Evolutionary conservation across 768 basidiomycete genomes (phyloP).

Genomic region (Pulveroboletus sp.): DNA sequence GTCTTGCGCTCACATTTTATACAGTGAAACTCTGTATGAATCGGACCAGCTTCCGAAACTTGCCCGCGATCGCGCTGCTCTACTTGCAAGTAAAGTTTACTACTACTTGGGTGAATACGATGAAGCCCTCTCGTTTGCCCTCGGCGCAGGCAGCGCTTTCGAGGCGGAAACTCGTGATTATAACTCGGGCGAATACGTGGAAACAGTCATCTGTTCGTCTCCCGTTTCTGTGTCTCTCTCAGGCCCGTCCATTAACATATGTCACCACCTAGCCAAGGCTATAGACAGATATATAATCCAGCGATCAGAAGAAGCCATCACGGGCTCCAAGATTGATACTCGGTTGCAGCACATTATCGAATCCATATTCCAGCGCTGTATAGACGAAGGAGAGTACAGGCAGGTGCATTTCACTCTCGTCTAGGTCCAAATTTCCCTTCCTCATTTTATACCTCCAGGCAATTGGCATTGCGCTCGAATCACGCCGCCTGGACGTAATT

Average conservation of each 20-base stretch:
- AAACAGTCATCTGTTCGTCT: conserved; percentile 89
- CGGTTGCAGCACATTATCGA: conserved; percentile 85
- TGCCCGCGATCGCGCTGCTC: conserved; percentile 79
- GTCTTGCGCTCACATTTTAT: conserved; percentile 7
- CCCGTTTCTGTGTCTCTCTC: not conserved
- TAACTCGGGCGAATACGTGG: conserved; percentile 83
- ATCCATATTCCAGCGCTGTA: conserved; percentile 81
- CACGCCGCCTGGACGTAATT: conserved; percentile 85
- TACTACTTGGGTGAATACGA: conserved; percentile 95
- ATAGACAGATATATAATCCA: conserved; percentile 89
- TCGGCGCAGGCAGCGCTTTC: conserved; percentile 86
- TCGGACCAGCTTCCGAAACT: conserved; percentile 68
- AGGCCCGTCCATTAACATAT: not conserved
- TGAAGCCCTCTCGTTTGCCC: conserved; percentile 92
- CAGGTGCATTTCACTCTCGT: conserved; percentile 51
- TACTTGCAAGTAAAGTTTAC: conserved; percentile 97
- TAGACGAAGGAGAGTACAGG: conserved; percentile 86
- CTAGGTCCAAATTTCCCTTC: not conserved
- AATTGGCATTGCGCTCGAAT: conserved; percentile 92
- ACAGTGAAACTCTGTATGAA: conserved; percentile 90
- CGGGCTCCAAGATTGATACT: conserved; percentile 67
- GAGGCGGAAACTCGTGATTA: conserved; percentile 62
- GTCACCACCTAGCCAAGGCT: conserved; percentile 70
- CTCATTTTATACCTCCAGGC: conserved; percentile 49
- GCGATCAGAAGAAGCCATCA: conserved; percentile 51